phyloP scores from a whole-genome alignment of 2,329 filamentous ascomycete species.

The Lizonia empirigonia region DNA sequence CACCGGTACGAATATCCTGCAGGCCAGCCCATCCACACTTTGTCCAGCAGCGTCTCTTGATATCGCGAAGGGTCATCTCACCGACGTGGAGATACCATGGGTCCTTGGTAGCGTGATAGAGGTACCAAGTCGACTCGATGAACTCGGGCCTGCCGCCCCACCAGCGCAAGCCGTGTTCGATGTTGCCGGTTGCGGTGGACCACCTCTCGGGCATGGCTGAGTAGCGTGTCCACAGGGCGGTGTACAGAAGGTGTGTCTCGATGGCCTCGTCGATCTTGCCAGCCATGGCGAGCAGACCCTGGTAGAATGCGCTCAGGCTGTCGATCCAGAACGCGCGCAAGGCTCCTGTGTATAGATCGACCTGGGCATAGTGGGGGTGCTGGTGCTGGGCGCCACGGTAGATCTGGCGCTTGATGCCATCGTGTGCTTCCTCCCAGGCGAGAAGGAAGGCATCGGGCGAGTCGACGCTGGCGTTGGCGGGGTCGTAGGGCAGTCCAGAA shows the following conservation, averaged over 20 bases:
- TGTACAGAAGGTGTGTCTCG: slow-evolving; percentile 86
- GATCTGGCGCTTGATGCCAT: slow-evolving; percentile 87
- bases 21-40: slow-evolving; percentile 92
- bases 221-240: slow-evolving; percentile 92
- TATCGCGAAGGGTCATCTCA: slow-evolving; percentile 91
- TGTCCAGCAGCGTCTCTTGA: slow-evolving; percentile 86
- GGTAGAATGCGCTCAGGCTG: slow-evolving; percentile 93
- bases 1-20: slow-evolving; percentile 65
- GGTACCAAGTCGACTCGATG: slow-evolving; percentile 93
- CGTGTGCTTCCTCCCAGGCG: slow-evolving; percentile 84
- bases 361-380: slow-evolving; percentile 92
- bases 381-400: slow-evolving; percentile 76
- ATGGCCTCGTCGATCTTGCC: slow-evolving; percentile 91
- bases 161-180: slow-evolving; percentile 88
- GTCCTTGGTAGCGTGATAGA: slow-evolving; percentile 92
- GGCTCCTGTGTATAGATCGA: slow-evolving; percentile 85
- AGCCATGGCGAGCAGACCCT: slow-evolving; percentile 81
- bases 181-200: slow-evolving; percentile 81
- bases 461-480: slow-evolving; percentile 62
- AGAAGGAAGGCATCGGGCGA: slow-evolving; percentile 78
- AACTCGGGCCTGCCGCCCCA: slow-evolving; percentile 97
- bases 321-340: slow-evolving; percentile 93
- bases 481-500: slow-evolving; percentile 65
- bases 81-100: slow-evolving; percentile 96
- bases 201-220: slow-evolving; percentile 93